These are phyloP conservation scores for Cercophora samala DNA, from an alignment of 495 filamentous ascomycete species.

Conservation along the genomic window DNA sequence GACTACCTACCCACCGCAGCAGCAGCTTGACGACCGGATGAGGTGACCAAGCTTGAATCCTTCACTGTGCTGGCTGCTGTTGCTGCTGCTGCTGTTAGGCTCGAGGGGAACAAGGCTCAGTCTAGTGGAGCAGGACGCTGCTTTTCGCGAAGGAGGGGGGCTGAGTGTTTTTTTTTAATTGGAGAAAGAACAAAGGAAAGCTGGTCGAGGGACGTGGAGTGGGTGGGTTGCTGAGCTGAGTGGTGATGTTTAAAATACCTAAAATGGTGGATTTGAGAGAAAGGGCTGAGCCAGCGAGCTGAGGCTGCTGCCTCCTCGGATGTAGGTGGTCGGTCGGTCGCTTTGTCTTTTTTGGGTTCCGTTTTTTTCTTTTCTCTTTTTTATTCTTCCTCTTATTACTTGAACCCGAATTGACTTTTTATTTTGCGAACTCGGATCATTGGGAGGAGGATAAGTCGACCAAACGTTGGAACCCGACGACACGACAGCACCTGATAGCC, in stretches of 20 bases:
- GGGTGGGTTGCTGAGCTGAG: no score
- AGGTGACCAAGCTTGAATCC: neutral
- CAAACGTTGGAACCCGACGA: neutral
- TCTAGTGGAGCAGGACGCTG: neutral
- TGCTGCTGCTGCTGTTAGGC: no score
- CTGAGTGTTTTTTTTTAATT: neutral
- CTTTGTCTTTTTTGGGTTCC: no score
- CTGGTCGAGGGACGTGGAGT: neutral
- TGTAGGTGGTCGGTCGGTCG: no score
- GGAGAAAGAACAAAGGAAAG: no score
- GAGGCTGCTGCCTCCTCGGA: no score
- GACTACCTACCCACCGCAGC: no score
- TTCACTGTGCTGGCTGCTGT: neutral
- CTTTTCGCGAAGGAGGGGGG: neutral
- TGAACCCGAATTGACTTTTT: neutral
- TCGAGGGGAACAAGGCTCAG: neutral
- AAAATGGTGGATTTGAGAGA: no score
- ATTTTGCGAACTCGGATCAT: neutral
- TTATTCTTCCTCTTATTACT: no score
- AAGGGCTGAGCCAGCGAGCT: no score
- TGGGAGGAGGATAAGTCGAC: neutral
- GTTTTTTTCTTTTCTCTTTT: no score
- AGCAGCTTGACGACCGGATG: neutral
- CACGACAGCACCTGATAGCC: neutral
- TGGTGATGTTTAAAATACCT: no score